Evolutionary conservation across 139 green algal genomes (phyloP).

Genomic region (Zygnema cylindricum): DNA sequence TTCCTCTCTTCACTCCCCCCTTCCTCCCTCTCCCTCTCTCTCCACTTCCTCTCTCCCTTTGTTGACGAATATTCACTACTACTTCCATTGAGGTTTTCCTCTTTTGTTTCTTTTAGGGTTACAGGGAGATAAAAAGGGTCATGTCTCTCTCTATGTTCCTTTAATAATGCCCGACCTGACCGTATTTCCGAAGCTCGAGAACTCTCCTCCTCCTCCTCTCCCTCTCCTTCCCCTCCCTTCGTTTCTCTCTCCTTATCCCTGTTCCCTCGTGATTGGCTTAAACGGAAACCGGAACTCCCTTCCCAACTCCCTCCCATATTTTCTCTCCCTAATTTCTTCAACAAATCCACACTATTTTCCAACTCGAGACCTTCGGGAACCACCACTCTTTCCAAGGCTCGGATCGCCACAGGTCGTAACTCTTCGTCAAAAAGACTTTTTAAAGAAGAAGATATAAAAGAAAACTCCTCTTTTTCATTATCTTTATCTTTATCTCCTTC

Average conservation of each 20-base stretch:
- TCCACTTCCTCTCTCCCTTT: too few species aligned
- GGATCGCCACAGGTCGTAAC: background rate
- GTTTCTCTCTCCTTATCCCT: background rate
- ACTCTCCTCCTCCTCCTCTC: background rate
- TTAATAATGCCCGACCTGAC: background rate
- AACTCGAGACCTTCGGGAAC: conserved; percentile 12
- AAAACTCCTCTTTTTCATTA: background rate
- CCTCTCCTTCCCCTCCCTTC: background rate
- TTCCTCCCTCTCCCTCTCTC: background rate
- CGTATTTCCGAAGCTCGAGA: background rate
- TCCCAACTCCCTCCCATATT: background rate
- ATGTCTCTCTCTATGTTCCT: background rate
- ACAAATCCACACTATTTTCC: background rate
- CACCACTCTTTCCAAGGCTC: background rate
- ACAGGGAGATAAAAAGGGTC: conserved; percentile 7
- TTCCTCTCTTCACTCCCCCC: background rate
- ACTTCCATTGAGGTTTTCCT: too few species aligned
- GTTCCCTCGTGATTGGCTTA: background rate
- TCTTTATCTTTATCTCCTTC: background rate
- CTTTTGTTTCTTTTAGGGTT: too few species aligned
- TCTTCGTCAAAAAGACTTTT: background rate
- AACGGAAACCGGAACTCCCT: background rate
- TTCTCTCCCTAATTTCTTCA: background rate
- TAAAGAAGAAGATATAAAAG: background rate
- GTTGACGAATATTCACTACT: too few species aligned